Evolutionary conservation across 768 basidiomycete species (phyloP).

Genomic region (Lanmaoa pseudosensibilis): DNA sequence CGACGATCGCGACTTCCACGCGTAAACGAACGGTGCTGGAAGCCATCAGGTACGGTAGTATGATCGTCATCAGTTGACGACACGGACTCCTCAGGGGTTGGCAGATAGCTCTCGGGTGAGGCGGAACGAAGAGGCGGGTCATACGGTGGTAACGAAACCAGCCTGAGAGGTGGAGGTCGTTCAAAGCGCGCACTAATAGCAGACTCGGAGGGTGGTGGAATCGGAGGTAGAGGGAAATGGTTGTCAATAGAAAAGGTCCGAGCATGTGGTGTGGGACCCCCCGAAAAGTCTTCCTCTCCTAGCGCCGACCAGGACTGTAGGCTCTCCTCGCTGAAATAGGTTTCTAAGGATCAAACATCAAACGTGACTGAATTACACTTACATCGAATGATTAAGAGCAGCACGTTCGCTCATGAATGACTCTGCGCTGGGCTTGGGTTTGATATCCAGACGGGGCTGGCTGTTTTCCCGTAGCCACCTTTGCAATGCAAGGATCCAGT

Average conservation of each 20-base stretch:
- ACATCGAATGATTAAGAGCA: constrained; percentile 36
- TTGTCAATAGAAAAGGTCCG: constrained; percentile 66
- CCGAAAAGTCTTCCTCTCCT: constrained; percentile 38
- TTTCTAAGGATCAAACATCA: constrained; percentile 2
- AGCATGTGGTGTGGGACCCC: constrained; percentile 48
- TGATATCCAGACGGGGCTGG: constrained; percentile 33
- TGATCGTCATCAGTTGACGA: constrained; percentile 48
- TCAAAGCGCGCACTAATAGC: constrained; percentile 30
- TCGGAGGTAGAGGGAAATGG: constrained; percentile 44
- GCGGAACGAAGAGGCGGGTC: constrained; percentile 47
- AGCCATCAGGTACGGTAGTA: constrained; percentile 27
- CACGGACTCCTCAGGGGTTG: constrained; percentile 58
- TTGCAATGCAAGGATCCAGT: constrained; percentile 73
- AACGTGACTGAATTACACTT: constrained; percentile 3
- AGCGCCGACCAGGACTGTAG: constrained; percentile 47
- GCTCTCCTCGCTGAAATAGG: constrained; percentile 37
- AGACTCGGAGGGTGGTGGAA: constrained; percentile 27
- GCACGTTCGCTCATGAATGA: constrained; percentile 47
- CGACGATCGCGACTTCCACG: constrained; percentile 38
- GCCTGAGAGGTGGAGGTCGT: constrained; percentile 49
- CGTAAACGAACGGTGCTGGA: constrained; percentile 51
- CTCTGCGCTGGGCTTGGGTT: constrained; percentile 45
- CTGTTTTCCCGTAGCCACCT: constrained; percentile 68
- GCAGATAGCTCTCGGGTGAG: constrained; percentile 54
- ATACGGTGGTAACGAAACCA: constrained; percentile 44